Base-by-base conservation (phyloP, 495 filamentous ascomycete genomes). In the Staphylotrichum tortipilum region DNA sequence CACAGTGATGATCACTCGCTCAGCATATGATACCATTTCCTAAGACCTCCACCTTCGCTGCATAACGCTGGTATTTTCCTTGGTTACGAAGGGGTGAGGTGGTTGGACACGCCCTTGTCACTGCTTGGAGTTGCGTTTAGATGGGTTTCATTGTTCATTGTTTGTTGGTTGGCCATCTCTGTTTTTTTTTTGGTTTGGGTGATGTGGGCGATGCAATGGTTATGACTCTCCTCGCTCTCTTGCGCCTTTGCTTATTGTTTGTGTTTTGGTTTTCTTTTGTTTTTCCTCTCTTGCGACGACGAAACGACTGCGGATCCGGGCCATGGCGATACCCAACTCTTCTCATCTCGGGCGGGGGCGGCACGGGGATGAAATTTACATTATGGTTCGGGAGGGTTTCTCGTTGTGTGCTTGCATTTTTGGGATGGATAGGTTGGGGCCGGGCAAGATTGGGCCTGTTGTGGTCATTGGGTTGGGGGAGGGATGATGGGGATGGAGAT, bases 191-290 rank as follows among this genome's bases (percentile, higher is more conserved):
- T 21, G 9, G 10, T 36, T 35, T 44, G 17, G 43, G 38, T 33
- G 10, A 22, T 26, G 17, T 15, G 2, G 36, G 28, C 1, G 23
- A 36, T 46, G 45, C 22, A 43, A 55, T 36, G 54, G n/a, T 56
- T 56, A 55, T 56, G 60, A 49, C 55, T 60, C 41, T 44, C n/a
- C 35, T 22, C 24, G 43, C 19, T 28, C 39, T 43, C 44, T 24
- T 28, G 21, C 22, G 26, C 26, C 26, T 10, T 28, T n/a, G n/a
- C n/a, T n/a, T n/a, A 10, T 33, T 49, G 21, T 35, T 35, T 34
- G 19, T 33, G 31, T 30, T 38, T 22, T 30, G 36, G 10, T 18
- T 36, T 23, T 30, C 26, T 33, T 18, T 44, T 7, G 21, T 28
- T 38, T 37, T 28, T 44, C n/a, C 14, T 44, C 33, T 33, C 8